A percentile compares a stretch with the other conserved stretches of the same genome.
Evolutionary conservation across 768 basidiomycete genomes (phyloP).

Genomic region (Rhodotorula kratochvilovae): DNA sequence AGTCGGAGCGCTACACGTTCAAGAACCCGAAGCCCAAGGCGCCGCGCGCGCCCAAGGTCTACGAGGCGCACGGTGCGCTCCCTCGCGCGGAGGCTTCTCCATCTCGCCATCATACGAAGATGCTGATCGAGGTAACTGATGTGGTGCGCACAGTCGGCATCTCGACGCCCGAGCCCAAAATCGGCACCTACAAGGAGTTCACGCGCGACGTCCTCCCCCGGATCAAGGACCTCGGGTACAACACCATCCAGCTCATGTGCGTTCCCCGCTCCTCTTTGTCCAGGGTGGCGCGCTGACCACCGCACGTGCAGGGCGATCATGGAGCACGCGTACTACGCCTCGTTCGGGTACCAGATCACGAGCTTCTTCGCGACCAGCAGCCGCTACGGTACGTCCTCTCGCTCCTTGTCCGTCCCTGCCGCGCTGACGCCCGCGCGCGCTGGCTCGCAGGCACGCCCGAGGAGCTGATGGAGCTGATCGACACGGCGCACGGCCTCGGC

Average conservation of each 20-base stretch:
- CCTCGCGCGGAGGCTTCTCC: too few species aligned
- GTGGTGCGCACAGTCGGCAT: conserved; percentile 69
- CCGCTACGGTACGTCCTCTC: conserved; percentile 62
- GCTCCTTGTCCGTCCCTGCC: neutral
- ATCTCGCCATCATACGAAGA: too few species aligned
- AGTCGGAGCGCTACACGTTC: conserved; percentile 61
- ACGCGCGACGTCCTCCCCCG: conserved; percentile 74
- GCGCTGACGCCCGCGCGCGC: neutral
- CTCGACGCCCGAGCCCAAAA: conserved; percentile 75
- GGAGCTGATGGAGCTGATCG: conserved; percentile 89
- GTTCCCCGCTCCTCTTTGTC: conserved; percentile 46
- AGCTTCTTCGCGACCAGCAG: conserved; percentile 96
- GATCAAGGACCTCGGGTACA: conserved; percentile 89
- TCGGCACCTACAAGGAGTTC: conserved; percentile 96
- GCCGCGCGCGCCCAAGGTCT: conserved; percentile 69
- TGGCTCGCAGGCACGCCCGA: conserved; percentile 69
- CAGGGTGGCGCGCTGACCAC: neutral
- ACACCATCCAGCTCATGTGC: conserved; percentile 96
- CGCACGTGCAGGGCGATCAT: conserved; percentile 82
- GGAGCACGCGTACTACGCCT: conserved; percentile 44
- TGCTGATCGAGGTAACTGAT: too few species aligned
- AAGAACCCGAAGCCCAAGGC: conserved; percentile 63
- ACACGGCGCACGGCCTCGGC: conserved; percentile 89
- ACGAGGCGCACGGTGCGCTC: conserved; percentile 73
- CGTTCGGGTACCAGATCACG: conserved; percentile 97